Percentiles rank a stretch among this genome's conserved stretches.
These are phyloP conservation scores for Penicillium sp. DNA, from an alignment of 2,329 filamentous ascomycete genomes.

Conservation along the genomic window DNA sequence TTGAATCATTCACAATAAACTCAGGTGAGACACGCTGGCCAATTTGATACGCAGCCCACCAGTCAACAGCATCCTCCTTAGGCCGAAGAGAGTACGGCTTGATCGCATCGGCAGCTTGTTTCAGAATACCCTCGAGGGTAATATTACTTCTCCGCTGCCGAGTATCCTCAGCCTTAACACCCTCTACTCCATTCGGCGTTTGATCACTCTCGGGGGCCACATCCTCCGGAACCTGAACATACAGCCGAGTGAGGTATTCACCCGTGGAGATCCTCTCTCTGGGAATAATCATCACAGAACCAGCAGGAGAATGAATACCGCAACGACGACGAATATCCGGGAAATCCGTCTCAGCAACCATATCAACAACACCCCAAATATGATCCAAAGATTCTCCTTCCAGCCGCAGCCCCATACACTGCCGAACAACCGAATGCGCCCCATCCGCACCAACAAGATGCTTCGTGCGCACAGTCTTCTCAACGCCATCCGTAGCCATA, in stretches of 20 bases:
- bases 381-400: constrained; percentile 67
- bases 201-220: constrained; percentile 23
- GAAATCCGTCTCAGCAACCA: constrained; percentile 69
- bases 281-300: constrained; percentile 77
- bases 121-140: constrained; percentile 61
- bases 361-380: constrained; percentile 74
- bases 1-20: constrained; percentile 58
- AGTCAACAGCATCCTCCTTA: constrained; percentile 58
- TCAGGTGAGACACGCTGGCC: constrained; percentile 60
- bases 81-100: constrained; percentile 66
- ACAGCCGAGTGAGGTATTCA: constrained; percentile 68
- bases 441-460: constrained; percentile 72
- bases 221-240: constrained; percentile 45
- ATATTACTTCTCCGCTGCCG: constrained; percentile 63
- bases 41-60: constrained; percentile 75
- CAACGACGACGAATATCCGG: constrained; percentile 78
- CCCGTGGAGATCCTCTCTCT: constrained; percentile 59
- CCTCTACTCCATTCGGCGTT: constrained; percentile 40
- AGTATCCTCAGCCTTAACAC: constrained; percentile 60
- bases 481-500: constrained; percentile 25
- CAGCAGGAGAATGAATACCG: constrained; percentile 69
- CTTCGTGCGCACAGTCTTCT: constrained; percentile 55
- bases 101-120: constrained; percentile 63
- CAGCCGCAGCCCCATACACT: constrained; percentile 50
- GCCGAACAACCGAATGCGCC: constrained; percentile 64